Evolutionary conservation across 2,329 filamentous ascomycete genomes (phyloP).

Genomic region (Phialophora macrospora): DNA sequence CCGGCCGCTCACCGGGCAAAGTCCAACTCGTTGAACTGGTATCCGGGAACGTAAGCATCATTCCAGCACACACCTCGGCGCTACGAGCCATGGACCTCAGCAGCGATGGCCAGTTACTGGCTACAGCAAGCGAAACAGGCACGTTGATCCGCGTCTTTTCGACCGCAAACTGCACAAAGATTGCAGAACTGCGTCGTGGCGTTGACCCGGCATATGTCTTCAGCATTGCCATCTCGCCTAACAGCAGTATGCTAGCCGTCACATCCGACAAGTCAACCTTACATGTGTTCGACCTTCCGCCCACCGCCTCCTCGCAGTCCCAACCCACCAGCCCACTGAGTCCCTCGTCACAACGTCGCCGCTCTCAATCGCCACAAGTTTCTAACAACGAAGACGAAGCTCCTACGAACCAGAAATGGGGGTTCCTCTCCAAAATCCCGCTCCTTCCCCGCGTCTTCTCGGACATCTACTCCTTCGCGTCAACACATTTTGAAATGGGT

Average conservation of each 20-base stretch:
- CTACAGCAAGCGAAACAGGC: slow-evolving; percentile 88
- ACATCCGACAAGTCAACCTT: slow-evolving; percentile 97
- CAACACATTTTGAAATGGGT: slow-evolving; percentile 79
- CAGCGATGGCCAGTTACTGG: slow-evolving; percentile 77
- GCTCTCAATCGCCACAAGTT: slow-evolving; percentile 37
- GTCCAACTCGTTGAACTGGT: slow-evolving; percentile 82
- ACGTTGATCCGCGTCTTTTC: slow-evolving; percentile 87
- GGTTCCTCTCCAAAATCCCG: slow-evolving; percentile 79
- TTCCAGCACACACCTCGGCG: slow-evolving; percentile 82
- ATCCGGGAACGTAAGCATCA: slow-evolving; percentile 85
- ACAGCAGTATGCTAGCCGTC: slow-evolving; percentile 78
- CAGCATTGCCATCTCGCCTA: slow-evolving; percentile 84
- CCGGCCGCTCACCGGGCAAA: slow-evolving; percentile 84
- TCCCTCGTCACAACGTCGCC: slow-evolving; percentile 43
- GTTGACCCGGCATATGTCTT: slow-evolving; percentile 87
- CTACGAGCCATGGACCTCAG: slow-evolving; percentile 81
- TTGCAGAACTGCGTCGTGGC: slow-evolving; percentile 84
- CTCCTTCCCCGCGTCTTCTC: slow-evolving; percentile 85
- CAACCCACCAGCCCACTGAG: slow-evolving; percentile 45
- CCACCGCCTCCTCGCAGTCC: slow-evolving; percentile 48
- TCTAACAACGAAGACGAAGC: slow-evolving; percentile 48
- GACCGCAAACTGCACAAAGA: slow-evolving; percentile 75
- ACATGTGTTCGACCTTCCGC: slow-evolving; percentile 87
- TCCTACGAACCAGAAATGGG: slow-evolving; percentile 73
- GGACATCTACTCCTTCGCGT: slow-evolving; percentile 85